Evolutionary conservation across 2,329 filamentous ascomycete genomes (phyloP).

Genomic region (Colletotrichum sansevieriae): DNA sequence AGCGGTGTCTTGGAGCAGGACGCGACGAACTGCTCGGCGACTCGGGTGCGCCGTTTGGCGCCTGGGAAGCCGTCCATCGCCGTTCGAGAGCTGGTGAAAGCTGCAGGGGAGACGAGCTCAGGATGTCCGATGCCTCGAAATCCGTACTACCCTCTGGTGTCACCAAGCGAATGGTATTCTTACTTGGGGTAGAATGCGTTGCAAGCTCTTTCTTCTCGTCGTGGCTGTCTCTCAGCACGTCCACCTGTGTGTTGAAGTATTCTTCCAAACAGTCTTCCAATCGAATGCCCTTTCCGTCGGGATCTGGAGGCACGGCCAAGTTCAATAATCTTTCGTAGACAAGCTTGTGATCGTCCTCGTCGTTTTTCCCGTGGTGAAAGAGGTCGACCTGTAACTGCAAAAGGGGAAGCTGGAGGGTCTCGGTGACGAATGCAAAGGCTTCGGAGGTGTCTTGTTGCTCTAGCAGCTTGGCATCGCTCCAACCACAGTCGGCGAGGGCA

Average conservation of each 20-base stretch:
- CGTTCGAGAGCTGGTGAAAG: slow-evolving; percentile 46
- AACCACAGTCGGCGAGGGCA: slow-evolving; percentile 86
- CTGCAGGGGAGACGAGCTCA: slow-evolving; percentile 51
- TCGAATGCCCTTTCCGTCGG: slow-evolving; percentile 78
- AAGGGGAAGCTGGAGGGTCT: slow-evolving; percentile 86
- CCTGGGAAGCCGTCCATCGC: slow-evolving; percentile 27
- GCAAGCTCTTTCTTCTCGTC: slow-evolving; percentile 64
- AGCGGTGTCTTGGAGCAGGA: slow-evolving; percentile 58
- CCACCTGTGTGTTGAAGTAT: slow-evolving; percentile 95
- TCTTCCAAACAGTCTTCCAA: slow-evolving; percentile 92
- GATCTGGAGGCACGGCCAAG: slow-evolving; percentile 85
- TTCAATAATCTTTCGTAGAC: slow-evolving; percentile 92
- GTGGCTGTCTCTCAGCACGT: slow-evolving; percentile 81
- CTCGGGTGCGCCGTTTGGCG: slow-evolving; percentile 29
- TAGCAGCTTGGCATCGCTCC: slow-evolving; percentile 82
- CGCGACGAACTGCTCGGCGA: slow-evolving; percentile 50
- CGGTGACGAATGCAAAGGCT: slow-evolving; percentile 94
- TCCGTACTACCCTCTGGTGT: slow-evolving; percentile 48
- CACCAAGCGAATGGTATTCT: slow-evolving; percentile 52
- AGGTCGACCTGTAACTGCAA: slow-evolving; percentile 94
- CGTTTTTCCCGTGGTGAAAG: slow-evolving; percentile 89
- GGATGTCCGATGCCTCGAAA: slow-evolving; percentile 48
- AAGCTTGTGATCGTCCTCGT: slow-evolving; percentile 92
- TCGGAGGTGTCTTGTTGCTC: slow-evolving; percentile 96
- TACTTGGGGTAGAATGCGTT: slow-evolving; percentile 44